Conservation (phyloP, 2,329 filamentous ascomycete genomes). For the Aspergillus aculeatus region DNA sequence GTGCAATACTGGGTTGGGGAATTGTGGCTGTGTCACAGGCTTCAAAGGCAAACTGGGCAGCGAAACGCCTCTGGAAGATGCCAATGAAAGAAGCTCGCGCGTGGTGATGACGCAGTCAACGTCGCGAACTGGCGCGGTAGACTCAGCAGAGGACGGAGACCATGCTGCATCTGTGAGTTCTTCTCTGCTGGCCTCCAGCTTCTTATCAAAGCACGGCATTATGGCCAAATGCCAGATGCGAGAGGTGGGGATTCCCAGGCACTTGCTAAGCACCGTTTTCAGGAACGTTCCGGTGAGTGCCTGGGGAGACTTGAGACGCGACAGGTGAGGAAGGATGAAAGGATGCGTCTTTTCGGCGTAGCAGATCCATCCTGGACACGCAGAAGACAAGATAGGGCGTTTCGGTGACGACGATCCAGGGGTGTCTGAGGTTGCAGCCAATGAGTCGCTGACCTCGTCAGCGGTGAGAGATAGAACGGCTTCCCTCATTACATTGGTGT, state of each 20-base stretch:
- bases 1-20: conserved; percentile 71
- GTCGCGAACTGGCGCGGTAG: conserved; percentile 63
- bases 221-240: conserved; percentile 92
- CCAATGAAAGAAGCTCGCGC: conserved; percentile 87
- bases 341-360: conserved; percentile 98
- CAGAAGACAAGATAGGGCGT: conserved; percentile 67
- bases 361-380: conserved; percentile 97
- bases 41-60: conserved; percentile 70
- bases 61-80: conserved; percentile 73
- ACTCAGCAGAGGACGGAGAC: conserved; percentile 44
- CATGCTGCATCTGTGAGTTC: conserved; percentile 83
- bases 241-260: conserved; percentile 68
- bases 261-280: conserved; percentile 77
- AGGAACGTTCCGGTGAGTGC: conserved; percentile 85
- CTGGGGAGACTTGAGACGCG: conserved; percentile 88
- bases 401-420: conserved; percentile 27
- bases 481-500: conserved; percentile 81
- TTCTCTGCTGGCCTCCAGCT: conserved; percentile 89
- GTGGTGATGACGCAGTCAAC: conserved; percentile 98
- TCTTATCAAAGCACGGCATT: conserved; percentile 99
- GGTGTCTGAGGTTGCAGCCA: conserved; percentile 14
- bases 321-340: conserved; percentile 86
- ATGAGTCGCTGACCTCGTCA: conserved; percentile 62
- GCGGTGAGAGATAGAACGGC: conserved; percentile 77
- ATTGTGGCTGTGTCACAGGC: conserved; percentile 54